These are phyloP conservation scores for Taphrina communis DNA, from an alignment of 1,139 yeast species.

Conservation along the genomic window DNA sequence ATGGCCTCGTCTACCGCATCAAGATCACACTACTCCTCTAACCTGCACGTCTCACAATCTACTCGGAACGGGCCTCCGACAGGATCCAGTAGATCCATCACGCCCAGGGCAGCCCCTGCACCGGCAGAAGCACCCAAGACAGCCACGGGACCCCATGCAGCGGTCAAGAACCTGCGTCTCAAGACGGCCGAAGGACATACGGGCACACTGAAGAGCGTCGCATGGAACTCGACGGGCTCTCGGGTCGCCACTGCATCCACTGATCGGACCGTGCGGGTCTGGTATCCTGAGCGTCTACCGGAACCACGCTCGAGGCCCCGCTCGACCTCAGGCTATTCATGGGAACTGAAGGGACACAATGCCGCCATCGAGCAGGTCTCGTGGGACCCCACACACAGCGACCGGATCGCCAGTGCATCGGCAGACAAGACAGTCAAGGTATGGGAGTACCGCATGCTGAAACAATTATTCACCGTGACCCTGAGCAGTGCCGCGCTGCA, in stretches of 20 bases:
- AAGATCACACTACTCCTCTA: conserved; percentile 21
- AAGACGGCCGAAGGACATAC: conserved; percentile 54
- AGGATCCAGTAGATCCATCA: conserved; percentile 8
- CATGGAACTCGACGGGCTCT: conserved; percentile 46
- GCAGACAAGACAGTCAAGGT: conserved; percentile 45
- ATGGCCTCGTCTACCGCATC: conserved; percentile 7
- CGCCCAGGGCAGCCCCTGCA: conserved; percentile 12
- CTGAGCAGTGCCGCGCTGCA: conserved; percentile 32
- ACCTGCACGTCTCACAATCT: not conserved
- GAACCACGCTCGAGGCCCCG: conserved; percentile 23
- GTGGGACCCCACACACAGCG: conserved; percentile 47
- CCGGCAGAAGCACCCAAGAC: conserved; percentile 4
- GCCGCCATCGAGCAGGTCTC: conserved; percentile 44
- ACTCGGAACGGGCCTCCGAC: not conserved
- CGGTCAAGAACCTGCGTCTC: conserved; percentile 20
- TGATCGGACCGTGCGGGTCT: conserved; percentile 44
- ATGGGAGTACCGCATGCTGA: conserved; percentile 45
- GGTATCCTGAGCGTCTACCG: conserved; percentile 47
- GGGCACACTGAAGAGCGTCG: conserved; percentile 43
- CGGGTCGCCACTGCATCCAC: conserved; percentile 45
- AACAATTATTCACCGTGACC: conserved; percentile 27
- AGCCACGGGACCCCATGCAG: conserved; percentile 38
- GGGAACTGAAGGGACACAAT: conserved; percentile 43
- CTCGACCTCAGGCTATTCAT: conserved; percentile 43
- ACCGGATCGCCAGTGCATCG: conserved; percentile 45